Percentiles rank a stretch among this genome's conserved stretches.
Conservation (phyloP, 2,329 filamentous ascomycete genomes). For the Bipolaris bicolor region DNA sequence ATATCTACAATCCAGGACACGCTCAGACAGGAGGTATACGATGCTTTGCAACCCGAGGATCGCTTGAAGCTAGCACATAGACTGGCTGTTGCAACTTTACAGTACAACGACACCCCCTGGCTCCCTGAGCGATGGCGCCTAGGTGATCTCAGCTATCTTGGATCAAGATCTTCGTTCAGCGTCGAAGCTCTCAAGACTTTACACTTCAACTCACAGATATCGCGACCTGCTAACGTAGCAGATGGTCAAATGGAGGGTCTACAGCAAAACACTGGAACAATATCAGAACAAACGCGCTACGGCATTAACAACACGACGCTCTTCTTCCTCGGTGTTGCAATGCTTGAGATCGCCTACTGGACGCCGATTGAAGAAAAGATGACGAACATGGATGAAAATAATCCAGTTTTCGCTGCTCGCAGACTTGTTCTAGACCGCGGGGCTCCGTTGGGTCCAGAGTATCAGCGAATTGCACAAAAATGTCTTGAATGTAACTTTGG, state of each 20-base stretch:
- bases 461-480: conserved; percentile 25
- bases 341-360: conserved; percentile 36
- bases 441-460: conserved; percentile 23
- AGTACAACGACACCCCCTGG: conserved; percentile 33
- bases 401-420: conserved; percentile 29
- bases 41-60: conserved; percentile 14
- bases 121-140: conserved; percentile 27
- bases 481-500: conserved; percentile 30
- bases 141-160: conserved; percentile 25
- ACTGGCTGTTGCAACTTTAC: conserved; percentile 23
- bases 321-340: conserved; percentile 33
- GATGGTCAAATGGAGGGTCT: conserved; percentile 11
- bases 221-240: conserved; percentile 8
- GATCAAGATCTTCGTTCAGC: conserved; percentile 9
- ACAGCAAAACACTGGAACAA: not conserved
- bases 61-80: conserved; percentile 28
- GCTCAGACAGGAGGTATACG: conserved; percentile 1
- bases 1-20: not conserved
- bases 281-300: conserved; percentile 3
- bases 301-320: conserved; percentile 35
- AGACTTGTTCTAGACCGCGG: conserved; percentile 21
- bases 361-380: conserved; percentile 27
- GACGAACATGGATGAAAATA: conserved; percentile 20
- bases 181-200: conserved; percentile 22
- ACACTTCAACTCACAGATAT: conserved; percentile 27